These are phyloP conservation scores for sorghum (Sorghum bicolor) DNA, from an alignment of 176 grass and related monocot genomes.

Conservation along the genomic window Sorghum_bicolor_NCBIv3 NC_012878.2:2561001-2561500, in stretches of 20 bases:
- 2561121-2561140: conserved; percentile 5
- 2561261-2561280: background rate
- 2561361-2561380: background rate
- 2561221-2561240: background rate
- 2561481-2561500: background rate
- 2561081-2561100: background rate
- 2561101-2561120: background rate
- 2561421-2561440: background rate
- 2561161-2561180: background rate
- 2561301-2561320: background rate
- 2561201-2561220: too few relatives aligned
- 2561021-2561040: background rate
- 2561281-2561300: background rate
- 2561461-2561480: background rate
- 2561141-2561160: background rate
- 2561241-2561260: background rate
- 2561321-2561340: background rate
- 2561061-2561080: background rate
- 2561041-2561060: background rate
- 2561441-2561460: background rate
- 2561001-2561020: background rate
- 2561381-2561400: background rate
- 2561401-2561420: background rate
- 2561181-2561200: background rate
- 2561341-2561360: background rate